phyloP scores from a whole-genome alignment of 1,284 basidiomycete species.

The Boletus hoseneyae region DNA sequence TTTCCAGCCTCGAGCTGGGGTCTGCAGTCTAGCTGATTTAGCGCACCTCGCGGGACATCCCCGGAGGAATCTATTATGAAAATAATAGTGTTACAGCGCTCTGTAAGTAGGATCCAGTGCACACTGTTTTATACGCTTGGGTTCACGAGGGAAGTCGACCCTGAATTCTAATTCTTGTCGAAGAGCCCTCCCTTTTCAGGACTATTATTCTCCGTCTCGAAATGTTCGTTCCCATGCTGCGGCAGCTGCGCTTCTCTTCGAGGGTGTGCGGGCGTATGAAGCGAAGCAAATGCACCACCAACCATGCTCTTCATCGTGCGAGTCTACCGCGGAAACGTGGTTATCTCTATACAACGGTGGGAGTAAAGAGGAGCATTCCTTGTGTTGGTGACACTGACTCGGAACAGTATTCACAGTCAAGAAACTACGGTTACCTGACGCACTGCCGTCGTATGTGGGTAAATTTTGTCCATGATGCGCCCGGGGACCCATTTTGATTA shows the following conservation, averaged over 20 bases:
- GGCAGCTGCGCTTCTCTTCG: not conserved
- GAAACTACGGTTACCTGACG: not conserved
- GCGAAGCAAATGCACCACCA: not conserved
- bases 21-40: not conserved
- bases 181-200: not conserved
- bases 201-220: not conserved
- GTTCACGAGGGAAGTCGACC: not conserved
- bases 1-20: not conserved
- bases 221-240: conserved; percentile 1
- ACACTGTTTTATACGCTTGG: not conserved
- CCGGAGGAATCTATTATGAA: not conserved
- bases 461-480: too few relatives aligned
- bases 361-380: not conserved
- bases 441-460: not conserved
- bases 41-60: not conserved
- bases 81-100: conserved; percentile 4
- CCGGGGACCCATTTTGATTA: too few relatives aligned
- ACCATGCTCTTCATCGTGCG: not conserved
- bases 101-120: not conserved
- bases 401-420: not conserved
- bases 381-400: not conserved
- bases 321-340: not conserved
- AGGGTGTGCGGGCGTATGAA: not conserved
- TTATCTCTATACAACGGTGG: not conserved
- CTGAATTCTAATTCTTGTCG: not conserved